phyloP scores from a whole-genome alignment of 768 basidiomycete species.

The Russula sp. region DNA sequence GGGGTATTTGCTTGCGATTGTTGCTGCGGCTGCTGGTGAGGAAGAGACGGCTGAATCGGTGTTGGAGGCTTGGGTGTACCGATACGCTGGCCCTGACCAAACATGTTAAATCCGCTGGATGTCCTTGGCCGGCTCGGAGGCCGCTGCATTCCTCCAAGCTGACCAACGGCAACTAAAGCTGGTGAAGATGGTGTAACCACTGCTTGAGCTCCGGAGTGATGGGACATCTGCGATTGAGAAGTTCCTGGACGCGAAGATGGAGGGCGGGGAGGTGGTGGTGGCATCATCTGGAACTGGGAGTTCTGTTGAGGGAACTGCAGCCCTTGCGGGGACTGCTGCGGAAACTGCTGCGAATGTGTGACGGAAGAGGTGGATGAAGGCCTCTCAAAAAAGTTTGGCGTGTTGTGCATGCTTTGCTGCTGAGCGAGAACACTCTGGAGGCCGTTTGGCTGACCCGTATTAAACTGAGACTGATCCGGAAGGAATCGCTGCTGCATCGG shows the following conservation, averaged over 20 bases:
- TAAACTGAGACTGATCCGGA: conserved; percentile 20
- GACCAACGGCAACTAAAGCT: conserved; percentile 8
- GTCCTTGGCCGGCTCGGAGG: conserved; percentile 27
- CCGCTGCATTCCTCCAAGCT: conserved; percentile 24
- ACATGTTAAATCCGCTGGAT: conserved; percentile 22
- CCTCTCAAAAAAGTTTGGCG: conserved; percentile 18
- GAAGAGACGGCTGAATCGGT: conserved; percentile 27
- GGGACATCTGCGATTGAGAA: conserved; percentile 19
- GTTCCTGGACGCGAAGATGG: conserved; percentile 21
- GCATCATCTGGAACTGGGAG: conserved; percentile 21
- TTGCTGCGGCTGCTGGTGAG: conserved; percentile 27
- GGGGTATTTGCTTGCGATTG: conserved; percentile 22
- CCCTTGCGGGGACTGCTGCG: conserved; percentile 17
- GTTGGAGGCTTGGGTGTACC: conserved; percentile 18
- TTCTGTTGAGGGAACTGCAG: conserved; percentile 17
- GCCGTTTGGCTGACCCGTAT: conserved; percentile 17
- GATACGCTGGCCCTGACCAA: conserved; percentile 18
- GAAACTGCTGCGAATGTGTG: conserved; percentile 16
- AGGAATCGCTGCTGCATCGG: conserved; percentile 12
- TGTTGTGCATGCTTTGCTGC: conserved; percentile 17
- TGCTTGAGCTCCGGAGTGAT: conserved; percentile 7
- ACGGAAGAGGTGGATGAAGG: conserved; percentile 15
- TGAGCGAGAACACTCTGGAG: conserved; percentile 17
- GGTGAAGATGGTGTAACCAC: conserved; percentile 14
- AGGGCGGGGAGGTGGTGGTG: conserved; percentile 21